Conservation (phyloP, 2,329 filamentous ascomycete genomes). For the Dactylellina drechsleri region DNA sequence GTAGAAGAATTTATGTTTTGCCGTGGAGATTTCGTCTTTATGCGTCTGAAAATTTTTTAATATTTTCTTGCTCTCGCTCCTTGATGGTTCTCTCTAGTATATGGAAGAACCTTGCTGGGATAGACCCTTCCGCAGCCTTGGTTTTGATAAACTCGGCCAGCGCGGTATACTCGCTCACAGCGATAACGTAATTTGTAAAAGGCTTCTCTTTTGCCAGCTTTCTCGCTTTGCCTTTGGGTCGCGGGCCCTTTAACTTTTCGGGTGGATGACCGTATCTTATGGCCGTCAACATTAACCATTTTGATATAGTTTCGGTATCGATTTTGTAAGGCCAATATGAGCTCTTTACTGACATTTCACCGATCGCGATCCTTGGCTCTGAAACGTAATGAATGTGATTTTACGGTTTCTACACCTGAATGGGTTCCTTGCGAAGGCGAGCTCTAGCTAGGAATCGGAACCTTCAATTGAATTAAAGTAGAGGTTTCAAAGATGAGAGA, state of each 20-base stretch:
- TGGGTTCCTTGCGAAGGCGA: neutral
- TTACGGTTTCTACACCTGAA: neutral
- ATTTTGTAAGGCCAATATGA: neutral
- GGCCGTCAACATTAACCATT: constrained; percentile 11
- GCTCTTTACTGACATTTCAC: neutral
- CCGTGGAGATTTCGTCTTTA: constrained; percentile 9
- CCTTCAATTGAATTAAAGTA: neutral
- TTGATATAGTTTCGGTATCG: neutral
- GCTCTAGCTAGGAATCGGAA: neutral
- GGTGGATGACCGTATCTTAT: constrained; percentile 15
- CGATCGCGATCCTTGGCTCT: neutral
- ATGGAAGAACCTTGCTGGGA: constrained; percentile 1
- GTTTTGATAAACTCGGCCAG: constrained; percentile 8
- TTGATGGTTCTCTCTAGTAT: constrained; percentile 11
- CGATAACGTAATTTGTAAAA: constrained; percentile 10
- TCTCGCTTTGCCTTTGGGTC: neutral
- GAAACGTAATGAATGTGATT: neutral
- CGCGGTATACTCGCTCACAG: neutral
- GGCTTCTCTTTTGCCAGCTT: constrained; percentile 1
- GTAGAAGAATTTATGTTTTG: constrained; percentile 11
- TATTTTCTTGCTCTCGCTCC: constrained; percentile 6
- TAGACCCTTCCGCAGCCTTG: neutral
- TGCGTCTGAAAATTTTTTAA: neutral
- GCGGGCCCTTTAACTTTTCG: constrained; percentile 8
- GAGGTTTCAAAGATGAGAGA: neutral